These are phyloP conservation scores for Penicillium egyptiacum DNA, from an alignment of 495 filamentous ascomycete species.

Conservation along the genomic window DNA sequence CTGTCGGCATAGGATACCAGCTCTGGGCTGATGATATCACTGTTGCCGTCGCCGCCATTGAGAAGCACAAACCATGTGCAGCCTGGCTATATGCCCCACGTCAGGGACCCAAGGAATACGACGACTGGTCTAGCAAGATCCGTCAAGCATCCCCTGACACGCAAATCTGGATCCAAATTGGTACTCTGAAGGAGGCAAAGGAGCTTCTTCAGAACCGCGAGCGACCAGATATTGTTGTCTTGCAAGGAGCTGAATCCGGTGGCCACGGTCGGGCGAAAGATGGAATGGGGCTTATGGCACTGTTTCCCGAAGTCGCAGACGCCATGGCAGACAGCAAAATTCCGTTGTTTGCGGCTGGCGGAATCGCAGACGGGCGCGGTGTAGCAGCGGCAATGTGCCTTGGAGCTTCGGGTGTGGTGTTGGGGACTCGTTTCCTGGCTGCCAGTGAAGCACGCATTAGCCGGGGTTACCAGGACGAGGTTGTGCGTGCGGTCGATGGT, in stretches of 20 bases:
- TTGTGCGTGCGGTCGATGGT: conserved; percentile 62
- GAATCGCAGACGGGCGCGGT: conserved; percentile 66
- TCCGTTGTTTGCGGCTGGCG: conserved; percentile 69
- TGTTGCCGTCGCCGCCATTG: conserved; percentile 41
- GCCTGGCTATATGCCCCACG: conserved; percentile 70
- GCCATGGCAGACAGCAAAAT: conserved; percentile 47
- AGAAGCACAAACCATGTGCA: conserved; percentile 57
- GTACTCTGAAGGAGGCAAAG: conserved; percentile 57
- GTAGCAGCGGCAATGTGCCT: conserved; percentile 63
- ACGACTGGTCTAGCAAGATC: conserved; percentile 55
- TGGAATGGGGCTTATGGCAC: conserved; percentile 56
- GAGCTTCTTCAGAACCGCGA: conserved; percentile 35
- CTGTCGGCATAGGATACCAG: conserved; percentile 64
- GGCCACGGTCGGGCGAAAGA: conserved; percentile 64
- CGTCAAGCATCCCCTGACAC: conserved; percentile 46
- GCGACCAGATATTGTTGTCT: conserved; percentile 65
- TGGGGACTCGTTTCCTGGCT: conserved; percentile 76
- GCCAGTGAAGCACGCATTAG: conserved; percentile 61
- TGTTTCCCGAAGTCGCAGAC: conserved; percentile 62
- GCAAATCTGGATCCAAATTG: conserved; percentile 68
- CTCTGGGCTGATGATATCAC: conserved; percentile 54
- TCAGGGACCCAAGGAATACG: conserved; percentile 45
- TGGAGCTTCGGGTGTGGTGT: conserved; percentile 64
- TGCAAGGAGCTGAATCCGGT: conserved; percentile 73
- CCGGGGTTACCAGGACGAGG: conserved; percentile 58